Conservation (phyloP, 495 filamentous ascomycete genomes). For the Bacidia gigantensis region DNA sequence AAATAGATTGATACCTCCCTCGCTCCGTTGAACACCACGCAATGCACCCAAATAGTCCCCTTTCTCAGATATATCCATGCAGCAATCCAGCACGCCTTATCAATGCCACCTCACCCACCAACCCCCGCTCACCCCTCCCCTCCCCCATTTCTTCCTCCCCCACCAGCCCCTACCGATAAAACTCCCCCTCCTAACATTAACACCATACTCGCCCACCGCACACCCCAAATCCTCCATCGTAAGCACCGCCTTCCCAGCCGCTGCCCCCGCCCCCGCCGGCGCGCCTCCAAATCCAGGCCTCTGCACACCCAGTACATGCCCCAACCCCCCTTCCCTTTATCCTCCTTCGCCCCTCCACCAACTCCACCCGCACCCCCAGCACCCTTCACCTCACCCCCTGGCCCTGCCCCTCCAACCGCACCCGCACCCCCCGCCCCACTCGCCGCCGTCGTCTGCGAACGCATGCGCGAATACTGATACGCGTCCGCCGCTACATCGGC, state of each 20-base stretch:
- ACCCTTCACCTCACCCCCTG: constrained; percentile 49
- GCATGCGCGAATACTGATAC: constrained; percentile 92
- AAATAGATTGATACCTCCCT: no score
- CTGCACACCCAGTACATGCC: constrained; percentile 63
- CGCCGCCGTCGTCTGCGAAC: constrained; percentile 65
- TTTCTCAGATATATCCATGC: no score
- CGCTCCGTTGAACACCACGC: no score
- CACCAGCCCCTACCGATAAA: constrained; percentile 61
- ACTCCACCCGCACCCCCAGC: constrained; percentile 60
- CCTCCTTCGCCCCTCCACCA: constrained; percentile 27
- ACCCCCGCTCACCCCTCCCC: background rate
- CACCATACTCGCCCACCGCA: constrained; percentile 93
- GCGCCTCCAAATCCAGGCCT: constrained; percentile 86
- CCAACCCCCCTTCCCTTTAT: constrained; percentile 38
- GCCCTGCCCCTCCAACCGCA: constrained; percentile 31
- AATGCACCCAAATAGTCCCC: no score
- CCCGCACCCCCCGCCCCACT: constrained; percentile 43
- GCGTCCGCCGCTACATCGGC: constrained; percentile 95
- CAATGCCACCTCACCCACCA: no score
- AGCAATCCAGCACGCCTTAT: background rate
- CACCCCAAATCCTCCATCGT: constrained; percentile 99
- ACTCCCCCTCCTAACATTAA: constrained; percentile 93
- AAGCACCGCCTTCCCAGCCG: constrained; percentile 67
- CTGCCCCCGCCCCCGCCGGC: constrained; percentile 56
- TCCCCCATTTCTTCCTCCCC: background rate